Base-by-base conservation (phyloP, 192 early-diverging fungal species). In the Coemansia biformis region DNA sequence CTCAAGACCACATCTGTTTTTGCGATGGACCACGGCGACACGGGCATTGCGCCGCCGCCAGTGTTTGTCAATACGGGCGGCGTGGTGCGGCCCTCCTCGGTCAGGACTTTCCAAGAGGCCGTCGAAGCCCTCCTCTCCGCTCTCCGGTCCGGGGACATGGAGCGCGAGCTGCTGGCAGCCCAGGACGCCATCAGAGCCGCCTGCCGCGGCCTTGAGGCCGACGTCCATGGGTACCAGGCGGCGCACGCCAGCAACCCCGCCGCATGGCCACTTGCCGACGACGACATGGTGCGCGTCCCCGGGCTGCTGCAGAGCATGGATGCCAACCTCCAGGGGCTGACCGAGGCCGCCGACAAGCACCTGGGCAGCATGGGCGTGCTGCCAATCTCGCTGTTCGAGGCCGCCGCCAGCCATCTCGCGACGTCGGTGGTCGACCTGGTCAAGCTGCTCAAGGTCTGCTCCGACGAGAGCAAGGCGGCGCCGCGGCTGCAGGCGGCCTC, bases 111-210 rank as follows among this genome's bases (percentile, higher is more conserved):
- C 75, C 85, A 93, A 56, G 78, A 75, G 12, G 84, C 90, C n/a
- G 79, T 93, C 24, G 87, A 92, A 58, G 81, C 83, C 26, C 72
- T 97, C 8, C 63, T 97, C 28, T 62, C 76, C 15, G 84, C 86
- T 24, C 86, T 85, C 54, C 73, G 86, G 43, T 83, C 86, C 1
- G 83, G 88, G 15, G 70, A 78, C 29, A 81, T 86, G 24, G 72
- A 89, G 1, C 60, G 57, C 22, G 89, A 93, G 1, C 61, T 98
- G 30, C 71, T 59, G 24, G 24, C 14, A 18, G 63, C 89, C n/a
- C 91, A 92, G 86, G 84, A 86, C 46, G 63, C 85, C 5, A 82
- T 96, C 31, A 86, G 90, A 23, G 77, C 86, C 29, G 78, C 89
- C 0, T 94, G 92, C 73, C 83, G 86, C 37, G 73, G 79, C 43